Evolutionary conservation across 1,284 basidiomycete species (phyloP), one percentile per base, ranked within the genome.

Genomic region (Tilletiopsis washingtonensis): DNA sequence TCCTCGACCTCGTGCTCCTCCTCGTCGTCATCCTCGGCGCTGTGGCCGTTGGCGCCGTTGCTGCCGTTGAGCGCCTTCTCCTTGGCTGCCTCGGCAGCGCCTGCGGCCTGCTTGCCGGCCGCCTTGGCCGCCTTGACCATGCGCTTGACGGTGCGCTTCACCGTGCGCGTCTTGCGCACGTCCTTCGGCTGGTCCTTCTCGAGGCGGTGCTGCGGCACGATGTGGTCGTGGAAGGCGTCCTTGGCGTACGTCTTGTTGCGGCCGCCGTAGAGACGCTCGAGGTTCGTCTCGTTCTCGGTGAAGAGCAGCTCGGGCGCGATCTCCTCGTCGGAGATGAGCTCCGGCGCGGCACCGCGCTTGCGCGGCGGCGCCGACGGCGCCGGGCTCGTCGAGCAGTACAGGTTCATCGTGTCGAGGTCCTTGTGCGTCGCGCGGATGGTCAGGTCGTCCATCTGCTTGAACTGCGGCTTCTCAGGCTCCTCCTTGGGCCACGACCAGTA

Each of bases 141-240:
- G 46, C 40, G 47, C 27, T 21, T 62, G 38, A 57, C 53, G 14
- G 51, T 62, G 56, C 50, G 61, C 52, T 53, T 61, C 51, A 60
- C 57, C 44, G 42, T 64, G 40, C 59, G 59, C 15, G 58, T 65
- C 53, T 54, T 67, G 24, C 59, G 47, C 27, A 67, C 39, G 3
- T 57, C 45, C 53, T 67, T 49, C 38, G 64, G 63, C 25, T 61
- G 64, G 45, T 67, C 64, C 51, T 68, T 67, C 41, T 68, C 64
- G 40, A 59, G 53, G 26, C 66, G 84, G 75, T 96, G 91, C 14
- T 78, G 78, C 3, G 84, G 83, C 57, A 97, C 84, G 73, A 97
- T 87, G 72, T 97, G 87, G 73, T 97, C 91, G 71, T 98, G 91
- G 80, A 98, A 97, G n/a, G 86, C 91, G 69, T 98, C 93, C 77